Evolutionary conservation across 805 yeast species (phyloP), one percentile per base, ranked within the genome.

Genomic region (Metschnikowia similis): DNA sequence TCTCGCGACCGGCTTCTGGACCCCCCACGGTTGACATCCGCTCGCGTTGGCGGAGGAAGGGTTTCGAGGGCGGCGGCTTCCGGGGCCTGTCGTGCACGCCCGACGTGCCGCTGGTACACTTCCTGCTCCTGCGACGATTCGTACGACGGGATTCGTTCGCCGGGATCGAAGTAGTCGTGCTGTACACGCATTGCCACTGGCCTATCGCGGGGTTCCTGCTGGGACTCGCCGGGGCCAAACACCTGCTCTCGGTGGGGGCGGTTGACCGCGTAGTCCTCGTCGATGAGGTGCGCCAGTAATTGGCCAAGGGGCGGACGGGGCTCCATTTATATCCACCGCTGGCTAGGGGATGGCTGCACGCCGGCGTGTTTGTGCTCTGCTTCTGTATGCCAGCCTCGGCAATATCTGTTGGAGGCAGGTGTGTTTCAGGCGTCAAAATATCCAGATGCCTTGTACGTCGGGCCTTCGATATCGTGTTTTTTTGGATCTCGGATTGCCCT

Each of bases 141-240:
- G 55, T 73, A 73, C 1, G 73, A 67, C 2, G 78, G 78, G 1
- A 73, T 72, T 8, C 59, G 58, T 48, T 71, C 76, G 36, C 61
- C 53, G 2, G 67, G 70, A 47, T 70, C 74, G 31, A 35, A 57
- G 34, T 35, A 45, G 21, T 48, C 55, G 32, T 49, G 53, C 34
- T 41, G 52, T 44, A 57, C 59, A 8, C 54, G 43, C 60, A 56
- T 54, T 17, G 45, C 39, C 16, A 36, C 42, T 4, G 46, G 39
- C 13, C 50, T 39, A 11, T 40, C 21, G 9, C 46, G 21, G 26
- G 21, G 38, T 9, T 26, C 30, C 26, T 38, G 41, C 34, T 29
- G n/a, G 7, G 41, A 36, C 41, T 35, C 46, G 34, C 35, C 31
- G 6, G 26, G 30, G n/a, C 13, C 9, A 21, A 21, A 32, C 7